Evolutionary conservation across 2,329 filamentous ascomycete genomes (phyloP).

Genomic region (Stachybotrys echinatus): DNA sequence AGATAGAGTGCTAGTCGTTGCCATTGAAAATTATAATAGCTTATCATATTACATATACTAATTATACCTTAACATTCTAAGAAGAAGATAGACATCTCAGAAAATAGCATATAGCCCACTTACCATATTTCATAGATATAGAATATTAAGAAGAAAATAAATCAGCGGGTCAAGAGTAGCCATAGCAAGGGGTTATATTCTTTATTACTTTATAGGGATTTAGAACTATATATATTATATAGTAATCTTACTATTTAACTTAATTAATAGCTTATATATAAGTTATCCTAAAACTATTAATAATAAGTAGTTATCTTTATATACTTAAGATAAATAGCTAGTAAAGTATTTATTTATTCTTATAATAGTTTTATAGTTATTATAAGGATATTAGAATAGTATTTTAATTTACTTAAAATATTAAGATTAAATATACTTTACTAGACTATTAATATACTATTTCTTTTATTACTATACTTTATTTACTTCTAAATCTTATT

Average conservation of each 20-base stretch:
- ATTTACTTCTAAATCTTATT: not conserved
- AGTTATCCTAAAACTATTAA: not conserved
- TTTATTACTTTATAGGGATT: not conserved
- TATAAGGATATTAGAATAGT: not conserved
- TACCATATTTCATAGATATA: too few species aligned
- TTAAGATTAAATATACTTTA: not conserved
- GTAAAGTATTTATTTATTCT: constrained; percentile 1
- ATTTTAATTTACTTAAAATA: not conserved
- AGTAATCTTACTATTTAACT: not conserved
- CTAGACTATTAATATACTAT: not conserved
- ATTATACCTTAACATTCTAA: too few species aligned
- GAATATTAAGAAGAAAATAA: too few species aligned
- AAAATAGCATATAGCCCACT: too few species aligned
- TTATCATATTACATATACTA: too few species aligned
- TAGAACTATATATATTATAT: not conserved
- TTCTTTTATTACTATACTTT: not conserved
- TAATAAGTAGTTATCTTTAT: not conserved
- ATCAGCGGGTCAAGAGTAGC: too few species aligned
- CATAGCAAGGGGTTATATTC: too few species aligned
- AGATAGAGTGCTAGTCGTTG: too few species aligned
- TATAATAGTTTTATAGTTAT: not conserved
- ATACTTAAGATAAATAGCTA: not conserved
- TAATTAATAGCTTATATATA: not conserved
- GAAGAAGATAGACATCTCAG: too few species aligned
- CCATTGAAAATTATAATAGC: too few species aligned